Conservation (phyloP, 2,329 filamentous ascomycete genomes). For the Epicoccum nigrum region DNA sequence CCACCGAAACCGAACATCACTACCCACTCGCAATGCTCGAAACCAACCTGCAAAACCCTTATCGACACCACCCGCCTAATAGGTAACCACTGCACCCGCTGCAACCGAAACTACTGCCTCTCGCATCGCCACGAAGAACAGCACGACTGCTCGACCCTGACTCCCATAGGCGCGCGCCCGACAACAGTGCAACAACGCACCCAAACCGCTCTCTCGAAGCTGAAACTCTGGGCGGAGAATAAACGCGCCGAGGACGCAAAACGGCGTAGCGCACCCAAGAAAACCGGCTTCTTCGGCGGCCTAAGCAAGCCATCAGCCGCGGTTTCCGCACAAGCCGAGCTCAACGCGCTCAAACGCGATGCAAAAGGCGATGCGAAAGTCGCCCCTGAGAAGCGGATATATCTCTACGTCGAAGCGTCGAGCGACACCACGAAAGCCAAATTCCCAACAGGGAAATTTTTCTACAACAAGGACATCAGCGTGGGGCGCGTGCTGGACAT, state of each 20-base stretch:
- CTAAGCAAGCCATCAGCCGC: conserved; percentile 46
- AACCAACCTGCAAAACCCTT: conserved; percentile 69
- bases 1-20: not conserved
- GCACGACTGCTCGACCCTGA: conserved; percentile 80
- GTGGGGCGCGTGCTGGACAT: conserved; percentile 81
- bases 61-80: conserved; percentile 70
- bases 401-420: conserved; percentile 88
- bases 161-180: conserved; percentile 61
- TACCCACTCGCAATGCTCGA: conserved; percentile 58
- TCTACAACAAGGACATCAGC: conserved; percentile 74
- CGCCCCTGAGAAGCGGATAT: conserved; percentile 81
- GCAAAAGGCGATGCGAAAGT: conserved; percentile 91
- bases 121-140: conserved; percentile 79
- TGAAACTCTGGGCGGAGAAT: conserved; percentile 79
- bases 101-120: conserved; percentile 77
- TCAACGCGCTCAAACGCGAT: conserved; percentile 80
- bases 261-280: conserved; percentile 26
- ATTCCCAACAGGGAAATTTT: conserved; percentile 67
- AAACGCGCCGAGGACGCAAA: conserved; percentile 76
- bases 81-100: conserved; percentile 73
- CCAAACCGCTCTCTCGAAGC: conserved; percentile 73
- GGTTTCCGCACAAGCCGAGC: conserved; percentile 68
- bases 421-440: conserved; percentile 84
- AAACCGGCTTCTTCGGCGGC: conserved; percentile 33
- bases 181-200: conserved; percentile 64